Percentiles rank a stretch among this genome's conserved stretches.
Conservation (phyloP, 2,329 filamentous ascomycete species). For the Macroventuria anomochaeta region DNA sequence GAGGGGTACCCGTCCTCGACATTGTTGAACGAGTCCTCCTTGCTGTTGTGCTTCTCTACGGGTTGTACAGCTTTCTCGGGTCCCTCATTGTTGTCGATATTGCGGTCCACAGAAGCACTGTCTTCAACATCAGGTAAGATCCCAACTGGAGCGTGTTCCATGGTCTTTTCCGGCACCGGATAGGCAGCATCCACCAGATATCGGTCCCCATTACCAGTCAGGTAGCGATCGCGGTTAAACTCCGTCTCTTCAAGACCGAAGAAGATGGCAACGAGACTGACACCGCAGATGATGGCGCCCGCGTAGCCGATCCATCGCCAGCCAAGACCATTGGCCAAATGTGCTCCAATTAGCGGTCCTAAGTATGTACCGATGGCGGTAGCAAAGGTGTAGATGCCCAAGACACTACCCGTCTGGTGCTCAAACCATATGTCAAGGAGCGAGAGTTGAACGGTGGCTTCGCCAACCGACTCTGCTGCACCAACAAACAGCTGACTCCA, state of each 20-base stretch:
- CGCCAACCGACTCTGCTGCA: conserved; percentile 26
- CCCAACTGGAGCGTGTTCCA: conserved; percentile 7
- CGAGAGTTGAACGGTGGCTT: conserved; percentile 26
- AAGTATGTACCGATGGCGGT: conserved; percentile 28
- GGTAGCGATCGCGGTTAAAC: conserved; percentile 24
- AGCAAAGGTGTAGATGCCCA: conserved; percentile 27
- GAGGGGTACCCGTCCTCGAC: conserved; percentile 2
- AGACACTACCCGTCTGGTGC: conserved; percentile 27
- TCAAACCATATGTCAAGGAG: conserved; percentile 30
- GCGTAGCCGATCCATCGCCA: conserved; percentile 29
- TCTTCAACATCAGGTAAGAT: conserved; percentile 6
- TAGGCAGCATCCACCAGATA: conserved; percentile 16
- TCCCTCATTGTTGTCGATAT: neutral
- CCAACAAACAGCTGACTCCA: conserved; percentile 32
- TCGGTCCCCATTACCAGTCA: conserved; percentile 12
- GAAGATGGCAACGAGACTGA: conserved; percentile 22
- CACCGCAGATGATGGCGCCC: conserved; percentile 24
- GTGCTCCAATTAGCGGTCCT: conserved; percentile 24
- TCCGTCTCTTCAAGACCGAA: conserved; percentile 28
- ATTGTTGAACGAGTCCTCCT: conserved; percentile 7
- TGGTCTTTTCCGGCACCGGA: conserved; percentile 11
- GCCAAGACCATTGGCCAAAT: conserved; percentile 23
- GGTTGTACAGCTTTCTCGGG: conserved; percentile 14
- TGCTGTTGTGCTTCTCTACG: conserved; percentile 12
- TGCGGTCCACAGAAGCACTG: neutral